Evolutionary conservation across 2,329 filamentous ascomycete genomes (phyloP).

Genomic region (Corinectria fuckeliana): DNA sequence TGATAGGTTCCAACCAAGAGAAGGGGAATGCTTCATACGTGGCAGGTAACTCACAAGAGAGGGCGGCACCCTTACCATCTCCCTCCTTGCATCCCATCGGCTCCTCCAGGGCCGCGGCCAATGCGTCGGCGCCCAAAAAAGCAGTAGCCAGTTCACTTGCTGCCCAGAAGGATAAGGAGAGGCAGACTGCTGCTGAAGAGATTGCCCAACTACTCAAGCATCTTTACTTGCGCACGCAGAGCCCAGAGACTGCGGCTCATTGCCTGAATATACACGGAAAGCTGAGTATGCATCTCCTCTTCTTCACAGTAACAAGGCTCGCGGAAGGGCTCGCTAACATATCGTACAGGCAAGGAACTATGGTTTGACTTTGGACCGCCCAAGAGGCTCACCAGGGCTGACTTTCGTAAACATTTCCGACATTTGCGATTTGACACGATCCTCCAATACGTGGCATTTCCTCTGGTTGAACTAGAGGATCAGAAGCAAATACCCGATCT

Average conservation of each 20-base stretch:
- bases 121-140: too few relatives aligned
- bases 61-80: too few relatives aligned
- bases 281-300: not conserved
- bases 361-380: slow-evolving; percentile 15
- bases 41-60: too few relatives aligned
- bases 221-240: slow-evolving; percentile 1
- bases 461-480: not conserved
- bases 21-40: too few relatives aligned
- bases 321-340: too few relatives aligned
- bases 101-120: too few relatives aligned
- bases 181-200: not conserved
- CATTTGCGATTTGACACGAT: slow-evolving; percentile 11
- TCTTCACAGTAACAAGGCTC: too few relatives aligned
- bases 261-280: not conserved
- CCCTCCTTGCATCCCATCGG: too few relatives aligned
- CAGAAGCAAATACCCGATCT: not conserved
- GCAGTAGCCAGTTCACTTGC: not conserved
- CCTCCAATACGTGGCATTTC: slow-evolving; percentile 19
- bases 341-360: not conserved
- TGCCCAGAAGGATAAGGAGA: not conserved
- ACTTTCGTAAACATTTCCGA: slow-evolving; percentile 7
- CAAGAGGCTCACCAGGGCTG: not conserved
- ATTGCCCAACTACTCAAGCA: slow-evolving; percentile 4
- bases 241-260: not conserved
- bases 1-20: too few relatives aligned